These are phyloP conservation scores for Rutstroemia sp. DNA, from an alignment of 2,329 filamentous ascomycete genomes.

Conservation along the genomic window DNA sequence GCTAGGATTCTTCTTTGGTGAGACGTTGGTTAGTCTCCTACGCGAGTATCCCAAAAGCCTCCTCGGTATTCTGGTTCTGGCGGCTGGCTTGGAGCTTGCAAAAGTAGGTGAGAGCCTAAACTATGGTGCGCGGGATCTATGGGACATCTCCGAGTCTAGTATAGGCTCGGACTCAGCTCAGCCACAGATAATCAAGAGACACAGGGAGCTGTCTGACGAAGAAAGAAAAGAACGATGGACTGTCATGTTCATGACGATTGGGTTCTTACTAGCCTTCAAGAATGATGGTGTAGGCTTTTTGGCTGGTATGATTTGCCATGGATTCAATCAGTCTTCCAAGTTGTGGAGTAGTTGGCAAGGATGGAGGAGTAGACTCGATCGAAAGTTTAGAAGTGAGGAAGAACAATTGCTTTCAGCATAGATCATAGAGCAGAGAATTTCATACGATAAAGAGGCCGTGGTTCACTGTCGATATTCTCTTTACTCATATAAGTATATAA, in stretches of 20 bases:
- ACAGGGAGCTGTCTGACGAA: slow-evolving; percentile 51
- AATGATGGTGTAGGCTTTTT: slow-evolving; percentile 86
- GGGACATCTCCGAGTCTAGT: slow-evolving; percentile 45
- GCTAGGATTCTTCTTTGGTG: slow-evolving; percentile 68
- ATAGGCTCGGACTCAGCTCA: slow-evolving; percentile 25
- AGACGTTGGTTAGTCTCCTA: slow-evolving; percentile 65
- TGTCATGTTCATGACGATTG: slow-evolving; percentile 84
- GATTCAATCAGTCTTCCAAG: slow-evolving; percentile 43
- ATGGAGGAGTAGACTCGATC: slow-evolving; percentile 8
- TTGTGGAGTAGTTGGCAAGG: slow-evolving; percentile 12
- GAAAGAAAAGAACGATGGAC: slow-evolving; percentile 74
- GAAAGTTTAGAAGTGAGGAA: slow-evolving; percentile 9
- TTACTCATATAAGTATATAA: too few relatives aligned
- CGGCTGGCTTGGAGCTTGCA: slow-evolving; percentile 79
- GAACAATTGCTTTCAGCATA: slow-evolving; percentile 6
- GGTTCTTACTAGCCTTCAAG: slow-evolving; percentile 73
- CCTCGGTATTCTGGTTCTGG: slow-evolving; percentile 82
- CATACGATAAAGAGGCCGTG: background rate
- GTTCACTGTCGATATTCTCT: too few relatives aligned
- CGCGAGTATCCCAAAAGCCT: slow-evolving; percentile 66
- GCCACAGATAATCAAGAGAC: slow-evolving; percentile 31
- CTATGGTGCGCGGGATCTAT: slow-evolving; percentile 54
- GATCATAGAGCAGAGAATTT: too few relatives aligned
- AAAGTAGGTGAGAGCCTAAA: slow-evolving; percentile 81
- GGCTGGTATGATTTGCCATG: slow-evolving; percentile 74